Percentiles rank a stretch among this genome's conserved stretches.
phyloP scores from a whole-genome alignment of 1,139 yeast species.

The Yamadazyma conglobata region DNA sequence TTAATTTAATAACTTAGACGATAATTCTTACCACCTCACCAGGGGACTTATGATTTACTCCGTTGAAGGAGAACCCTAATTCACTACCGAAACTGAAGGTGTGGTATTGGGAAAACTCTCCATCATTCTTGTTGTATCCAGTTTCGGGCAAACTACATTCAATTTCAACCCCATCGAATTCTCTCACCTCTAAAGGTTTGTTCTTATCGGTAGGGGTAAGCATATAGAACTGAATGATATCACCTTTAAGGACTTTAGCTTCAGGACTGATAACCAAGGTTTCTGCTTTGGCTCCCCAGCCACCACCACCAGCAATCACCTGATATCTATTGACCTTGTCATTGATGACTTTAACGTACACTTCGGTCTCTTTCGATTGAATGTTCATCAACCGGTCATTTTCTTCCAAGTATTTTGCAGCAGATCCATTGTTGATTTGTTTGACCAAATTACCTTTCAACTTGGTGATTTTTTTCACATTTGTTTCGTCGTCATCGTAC shows the following conservation, averaged over 20 bases:
- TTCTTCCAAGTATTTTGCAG: conserved; percentile 49
- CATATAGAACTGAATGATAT: conserved; percentile 46
- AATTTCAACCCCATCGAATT: conserved; percentile 15
- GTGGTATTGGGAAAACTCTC: conserved; percentile 15
- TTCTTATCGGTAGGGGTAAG: conserved; percentile 36
- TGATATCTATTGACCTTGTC: conserved; percentile 28
- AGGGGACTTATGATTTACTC: conserved; percentile 37
- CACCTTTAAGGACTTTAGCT: conserved; percentile 44
- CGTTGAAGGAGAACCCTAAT: conserved; percentile 38
- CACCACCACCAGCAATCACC: conserved; percentile 65
- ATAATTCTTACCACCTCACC: conserved; percentile 35
- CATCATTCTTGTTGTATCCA: conserved; percentile 16
- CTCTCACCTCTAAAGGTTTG: conserved; percentile 6
- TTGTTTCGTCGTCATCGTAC: conserved; percentile 15
- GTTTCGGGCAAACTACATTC: conserved; percentile 35
- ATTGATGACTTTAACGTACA: conserved; percentile 34
- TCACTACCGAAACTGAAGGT: conserved; percentile 49
- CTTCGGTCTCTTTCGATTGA: conserved; percentile 45
- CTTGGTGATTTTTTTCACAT: conserved; percentile 32
- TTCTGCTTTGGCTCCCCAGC: conserved; percentile 62
- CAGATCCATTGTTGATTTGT: conserved; percentile 44
- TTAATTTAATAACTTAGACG: conserved; percentile 1
- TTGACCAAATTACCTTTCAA: conserved; percentile 52
- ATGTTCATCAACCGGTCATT: conserved; percentile 39
- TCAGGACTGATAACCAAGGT: conserved; percentile 59